Conservation (phyloP, 2,329 filamentous ascomycete genomes). For the Colletotrichum ledebouriae region DNA sequence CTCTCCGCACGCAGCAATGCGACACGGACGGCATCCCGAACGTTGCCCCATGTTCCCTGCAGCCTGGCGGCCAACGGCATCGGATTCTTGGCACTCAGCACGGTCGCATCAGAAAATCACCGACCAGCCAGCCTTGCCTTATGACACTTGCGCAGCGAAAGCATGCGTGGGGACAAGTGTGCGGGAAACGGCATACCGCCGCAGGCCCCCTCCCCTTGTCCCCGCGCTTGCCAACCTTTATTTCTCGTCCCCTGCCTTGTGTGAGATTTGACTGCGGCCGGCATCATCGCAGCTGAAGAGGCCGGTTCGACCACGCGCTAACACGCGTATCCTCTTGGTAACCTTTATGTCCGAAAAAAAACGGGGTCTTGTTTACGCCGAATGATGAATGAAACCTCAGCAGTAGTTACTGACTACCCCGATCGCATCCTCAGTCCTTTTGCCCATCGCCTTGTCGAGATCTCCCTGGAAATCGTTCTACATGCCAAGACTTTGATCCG, state of each 20-base stretch:
- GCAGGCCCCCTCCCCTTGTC: not conserved
- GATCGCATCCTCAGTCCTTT: not conserved
- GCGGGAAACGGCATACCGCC: not conserved
- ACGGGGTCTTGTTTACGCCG: too few species aligned
- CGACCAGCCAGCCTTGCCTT: constrained; percentile 2
- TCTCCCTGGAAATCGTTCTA: constrained; percentile 19
- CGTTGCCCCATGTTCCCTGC: not conserved
- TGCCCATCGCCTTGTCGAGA: not conserved
- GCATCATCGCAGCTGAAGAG: constrained; percentile 2
- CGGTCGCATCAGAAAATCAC: not conserved
- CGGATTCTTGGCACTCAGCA: constrained; percentile 1
- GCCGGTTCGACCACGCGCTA: not conserved
- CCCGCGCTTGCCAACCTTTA: constrained; percentile 6
- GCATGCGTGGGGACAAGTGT: constrained; percentile 8
- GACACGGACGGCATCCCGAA: constrained; percentile 19
- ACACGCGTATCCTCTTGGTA: not conserved
- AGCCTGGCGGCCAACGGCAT: not conserved
- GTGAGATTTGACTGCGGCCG: not conserved
- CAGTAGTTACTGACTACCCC: too few species aligned
- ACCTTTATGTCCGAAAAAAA: too few species aligned
- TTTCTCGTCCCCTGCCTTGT: not conserved
- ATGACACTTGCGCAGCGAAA: not conserved
- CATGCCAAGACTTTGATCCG: constrained; percentile 13
- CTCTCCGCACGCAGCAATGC: not conserved
- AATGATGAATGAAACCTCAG: too few species aligned